Evolutionary conservation across 768 basidiomycete species (phyloP), one percentile per base, ranked within the genome.

Genomic region (Naematelia encephala): DNA sequence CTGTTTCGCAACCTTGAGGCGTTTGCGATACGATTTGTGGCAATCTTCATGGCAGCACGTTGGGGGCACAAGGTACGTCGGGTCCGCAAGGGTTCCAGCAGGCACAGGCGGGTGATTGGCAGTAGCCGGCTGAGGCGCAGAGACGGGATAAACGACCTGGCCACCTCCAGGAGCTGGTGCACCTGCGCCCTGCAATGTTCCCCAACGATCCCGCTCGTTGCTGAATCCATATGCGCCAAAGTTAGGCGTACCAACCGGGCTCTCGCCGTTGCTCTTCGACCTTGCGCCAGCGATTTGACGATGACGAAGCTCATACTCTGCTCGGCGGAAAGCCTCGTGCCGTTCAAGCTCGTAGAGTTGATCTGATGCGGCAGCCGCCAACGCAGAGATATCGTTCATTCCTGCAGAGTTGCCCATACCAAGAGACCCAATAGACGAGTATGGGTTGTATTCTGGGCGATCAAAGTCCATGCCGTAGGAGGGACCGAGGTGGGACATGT

Each of bases 281-380:
- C 70, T 51, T 28, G 71, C 65, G 13, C 69, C 70, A 26, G 71
- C 73, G 56, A 80, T 78, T 55, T 87, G 87, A 16, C 87, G 86
- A 70, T 86, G 87, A 10, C 84, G 81, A 10, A 86, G 83, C 73
- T 91, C 89, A 77, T 87, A 94, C 72, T 91, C 88, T n/a, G 89
- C 90, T 30, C 91, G 82, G 19, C 91, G 82, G 28, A 86, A 76
- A 2, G 90, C 87, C 75, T 96, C 93, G 60, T 86, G 83, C 39
- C 86, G 86, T 74, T 98, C 93, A 27, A 98, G 85, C 66, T 87
- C 86, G 68, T 89, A 87, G 5, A 98, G 82, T 72, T 96, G 90
- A 58, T 90, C 90, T 79, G 93, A 87, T 2, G 92, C 91, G 19
- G 80, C 80, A 25, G 78, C 74, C 19, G 79, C 77, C 80, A 86